Base-by-base conservation (phyloP, 129 eudicot genomes). In the Chrysanthemum seticuspe region DNA sequence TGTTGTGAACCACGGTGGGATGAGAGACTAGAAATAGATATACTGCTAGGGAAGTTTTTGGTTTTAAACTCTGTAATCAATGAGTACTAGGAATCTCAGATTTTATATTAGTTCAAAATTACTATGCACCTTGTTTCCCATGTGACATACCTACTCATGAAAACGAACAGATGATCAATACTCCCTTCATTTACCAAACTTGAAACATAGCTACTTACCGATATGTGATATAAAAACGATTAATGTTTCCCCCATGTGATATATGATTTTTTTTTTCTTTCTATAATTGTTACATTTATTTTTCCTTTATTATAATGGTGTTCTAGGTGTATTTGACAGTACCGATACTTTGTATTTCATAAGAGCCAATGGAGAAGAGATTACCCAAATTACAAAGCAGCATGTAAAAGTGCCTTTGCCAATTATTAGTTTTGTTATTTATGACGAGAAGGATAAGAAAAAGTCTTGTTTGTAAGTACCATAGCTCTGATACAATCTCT, bases 281-380 rank as follows among this genome's bases (percentile, higher is more conserved):
- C 25, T 23, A 0, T 23, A 23, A 23, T 23, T 23, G 25, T 23
- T 23, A 23, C 25, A 23, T 23, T 23, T 23, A 23, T 23, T 23
- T 23, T 23, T 23, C 25, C 25, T 23, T 23, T 23, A 23, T 23
- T 0, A 23, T 23, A 23, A 94, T 76, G 97, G 78, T 71, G 82
- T 88, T 79, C 84, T 94, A 56, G 97, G 97, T 27, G 85, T 94
- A 73, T 63, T 78, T 82, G 99, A 94, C 79, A 86, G 81, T 56
- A 68, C 83, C 13, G 85, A 88, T 77, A 82, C 87, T 53, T 66
- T 94, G 57, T 94, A 90, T 74, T 84, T 94, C 36, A 68, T 94
- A 68, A 94, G 78, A 86, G 86, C 92, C 69, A 88, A 86, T 80
- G 99, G 99, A 59, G 93, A 90, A 83, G 91, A 88, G 83, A 83